Evolutionary conservation across 495 filamentous ascomycete genomes (phyloP), one percentile per base, ranked within the genome.

Genomic region (Aspergillus saccharolyticus): DNA sequence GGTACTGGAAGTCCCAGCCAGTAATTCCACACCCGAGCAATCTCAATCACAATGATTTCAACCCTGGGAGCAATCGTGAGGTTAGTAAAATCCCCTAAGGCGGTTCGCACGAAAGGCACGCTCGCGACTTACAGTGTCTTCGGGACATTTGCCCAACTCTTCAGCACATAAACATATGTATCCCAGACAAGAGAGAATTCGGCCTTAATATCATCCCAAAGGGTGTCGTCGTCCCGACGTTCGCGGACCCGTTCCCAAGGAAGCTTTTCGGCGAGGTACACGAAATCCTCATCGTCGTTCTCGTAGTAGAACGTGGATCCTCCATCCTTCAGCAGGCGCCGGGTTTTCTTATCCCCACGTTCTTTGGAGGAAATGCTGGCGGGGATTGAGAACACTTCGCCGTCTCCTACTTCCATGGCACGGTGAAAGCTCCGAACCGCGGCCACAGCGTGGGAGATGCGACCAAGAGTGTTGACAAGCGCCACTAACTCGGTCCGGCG

Each of bases 401-500:
- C 65, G 8, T 68, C 61, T 0, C 66, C 72, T 4, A 71, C 67
- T 44, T 83, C 72, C 25, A 81, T 71, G 16, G 76, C 82, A 52
- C 86, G 69, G 53, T 89, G 79, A 70, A 98, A 97, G 30, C 83
- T 76, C 54, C 84, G 80, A 15, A 95, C 76, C 3, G 91, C 91
- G 4, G 78, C 74, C 44, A 98, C 66, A 56, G 88, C 90, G 67
- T 86, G 85, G 44, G 87, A 88, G 53, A 98, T 85, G 42, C 91
- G 83, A 25, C 88, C 90, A 44, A 96, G 85, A 1, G 95, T 97
- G 69, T 98, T 98, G 68, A 98, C 84, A 44, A 98, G 77, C 10
- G 94, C 89, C 1, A 98, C 95, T 30, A 98, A 72, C 73, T 98
- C 94, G 12, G 92, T 97, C 56, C 94, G 80, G 60, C 92, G 83